A percentile compares a stretch with the other conserved stretches of the same genome.
Evolutionary conservation across 495 filamentous ascomycete species (phyloP).

Genomic region (Parathielavia hyrcaniae): DNA sequence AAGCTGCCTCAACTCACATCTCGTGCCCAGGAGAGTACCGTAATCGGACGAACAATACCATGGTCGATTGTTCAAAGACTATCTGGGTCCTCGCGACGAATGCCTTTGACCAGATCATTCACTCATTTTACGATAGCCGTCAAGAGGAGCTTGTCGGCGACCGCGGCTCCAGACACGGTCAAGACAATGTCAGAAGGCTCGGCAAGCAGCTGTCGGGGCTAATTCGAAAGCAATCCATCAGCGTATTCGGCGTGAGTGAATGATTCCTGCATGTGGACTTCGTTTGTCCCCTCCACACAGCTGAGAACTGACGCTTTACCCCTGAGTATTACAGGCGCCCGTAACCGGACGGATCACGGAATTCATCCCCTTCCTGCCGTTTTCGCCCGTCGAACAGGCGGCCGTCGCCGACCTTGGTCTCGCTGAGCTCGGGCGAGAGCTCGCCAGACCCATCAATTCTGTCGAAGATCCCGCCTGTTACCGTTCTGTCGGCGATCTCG

Average conservation of each 20-base stretch:
- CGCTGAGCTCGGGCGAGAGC: conserved; percentile 30
- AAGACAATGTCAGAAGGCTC: conserved; percentile 12
- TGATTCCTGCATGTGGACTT: too few relatives aligned
- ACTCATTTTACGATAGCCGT: conserved; percentile 31
- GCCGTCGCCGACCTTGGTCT: conserved; percentile 45
- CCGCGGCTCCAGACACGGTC: conserved; percentile 7
- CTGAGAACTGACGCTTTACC: too few relatives aligned
- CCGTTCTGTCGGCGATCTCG: conserved; percentile 34
- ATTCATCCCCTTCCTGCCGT: conserved; percentile 46
- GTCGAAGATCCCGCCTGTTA: conserved; percentile 13
- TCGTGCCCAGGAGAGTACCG: conserved; percentile 9
- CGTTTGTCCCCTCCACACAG: too few relatives aligned
- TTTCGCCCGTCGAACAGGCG: conserved; percentile 39
- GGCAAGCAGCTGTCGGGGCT: conserved; percentile 25
- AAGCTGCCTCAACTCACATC: neutral
- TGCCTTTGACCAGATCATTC: conserved; percentile 39
- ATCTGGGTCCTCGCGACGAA: conserved; percentile 55
- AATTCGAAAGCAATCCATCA: conserved; percentile 30
- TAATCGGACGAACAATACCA: conserved; percentile 3
- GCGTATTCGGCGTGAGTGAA: conserved; percentile 28
- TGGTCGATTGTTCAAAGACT: conserved; percentile 47
- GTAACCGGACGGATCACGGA: conserved; percentile 40
- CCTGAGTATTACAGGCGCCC: conserved; percentile 24
- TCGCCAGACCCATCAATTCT: conserved; percentile 31
- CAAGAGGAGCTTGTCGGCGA: conserved; percentile 23